phyloP scores from a whole-genome alignment of 768 basidiomycete species.

The Chiua virens region DNA sequence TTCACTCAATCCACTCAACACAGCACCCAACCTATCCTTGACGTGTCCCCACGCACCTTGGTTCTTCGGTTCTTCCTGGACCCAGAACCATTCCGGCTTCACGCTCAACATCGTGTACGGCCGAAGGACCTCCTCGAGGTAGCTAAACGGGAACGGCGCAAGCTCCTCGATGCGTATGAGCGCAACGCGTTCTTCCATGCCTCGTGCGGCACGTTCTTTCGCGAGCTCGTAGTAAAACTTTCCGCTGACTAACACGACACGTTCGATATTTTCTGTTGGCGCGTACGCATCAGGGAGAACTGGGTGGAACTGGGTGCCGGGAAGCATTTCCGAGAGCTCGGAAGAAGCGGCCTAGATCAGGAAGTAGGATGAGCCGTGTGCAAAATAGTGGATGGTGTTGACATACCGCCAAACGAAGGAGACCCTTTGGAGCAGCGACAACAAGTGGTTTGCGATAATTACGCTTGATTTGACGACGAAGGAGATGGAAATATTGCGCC shows the following conservation, averaged over 20 bases:
- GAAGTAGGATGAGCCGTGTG: neutral
- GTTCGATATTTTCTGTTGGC: constrained; percentile 44
- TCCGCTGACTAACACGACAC: constrained; percentile 75
- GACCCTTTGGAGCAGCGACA: constrained; percentile 81
- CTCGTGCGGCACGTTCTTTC: constrained; percentile 58
- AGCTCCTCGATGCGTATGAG: constrained; percentile 84
- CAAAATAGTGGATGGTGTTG: neutral
- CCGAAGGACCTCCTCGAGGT: constrained; percentile 45
- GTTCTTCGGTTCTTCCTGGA: constrained; percentile 89
- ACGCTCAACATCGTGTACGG: constrained; percentile 47
- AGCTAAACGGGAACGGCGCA: constrained; percentile 79
- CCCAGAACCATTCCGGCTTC: constrained; percentile 47
- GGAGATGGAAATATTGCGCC: constrained; percentile 89
- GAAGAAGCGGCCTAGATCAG: constrained; percentile 69
- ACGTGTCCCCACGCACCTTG: constrained; percentile 82
- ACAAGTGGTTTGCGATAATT: constrained; percentile 88
- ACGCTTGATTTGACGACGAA: constrained; percentile 81
- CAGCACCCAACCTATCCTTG: constrained; percentile 48
- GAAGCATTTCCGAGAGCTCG: constrained; percentile 55
- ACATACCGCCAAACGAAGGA: constrained; percentile 73
- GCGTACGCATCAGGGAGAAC: constrained; percentile 53
- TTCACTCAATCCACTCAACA: constrained; percentile 45
- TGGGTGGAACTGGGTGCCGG: constrained; percentile 63
- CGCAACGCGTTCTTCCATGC: constrained; percentile 53
- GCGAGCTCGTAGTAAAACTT: constrained; percentile 88